Percentiles rank a stretch among this genome's conserved stretches.
phyloP scores from a whole-genome alignment of 2,329 filamentous ascomycete genomes.

The Hawksworthiomyces lignivorus region DNA sequence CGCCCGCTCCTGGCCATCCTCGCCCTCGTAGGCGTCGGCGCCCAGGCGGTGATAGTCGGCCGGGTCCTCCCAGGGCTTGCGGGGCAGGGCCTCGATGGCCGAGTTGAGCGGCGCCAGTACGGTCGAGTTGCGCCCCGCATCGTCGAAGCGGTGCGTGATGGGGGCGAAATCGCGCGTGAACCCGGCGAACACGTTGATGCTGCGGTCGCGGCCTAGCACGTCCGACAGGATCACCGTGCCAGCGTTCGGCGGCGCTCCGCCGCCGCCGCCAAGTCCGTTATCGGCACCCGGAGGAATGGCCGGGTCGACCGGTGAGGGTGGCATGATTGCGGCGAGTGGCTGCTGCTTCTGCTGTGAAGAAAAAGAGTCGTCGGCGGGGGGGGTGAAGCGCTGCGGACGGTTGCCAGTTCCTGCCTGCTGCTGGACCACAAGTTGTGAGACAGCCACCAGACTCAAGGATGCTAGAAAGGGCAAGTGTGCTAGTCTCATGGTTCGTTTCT shows the following conservation, averaged over 20 bases:
- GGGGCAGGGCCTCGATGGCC: slow-evolving; percentile 66
- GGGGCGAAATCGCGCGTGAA: slow-evolving; percentile 68
- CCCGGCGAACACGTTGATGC: slow-evolving; percentile 76
- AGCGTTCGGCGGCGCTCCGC: slow-evolving; percentile 5
- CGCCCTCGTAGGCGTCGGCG: slow-evolving; percentile 65
- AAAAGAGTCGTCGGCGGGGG: no score
- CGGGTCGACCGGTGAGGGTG: slow-evolving; percentile 15
- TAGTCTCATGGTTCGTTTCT: slow-evolving; percentile 11
- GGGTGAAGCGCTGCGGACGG: not conserved
- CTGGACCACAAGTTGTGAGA: slow-evolving; percentile 12
- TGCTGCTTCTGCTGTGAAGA: slow-evolving; percentile 4
- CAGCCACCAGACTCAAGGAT: slow-evolving; percentile 11
- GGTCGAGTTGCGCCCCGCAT: slow-evolving; percentile 63
- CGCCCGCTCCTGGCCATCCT: slow-evolving; percentile 67
- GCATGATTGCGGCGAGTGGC: slow-evolving; percentile 14
- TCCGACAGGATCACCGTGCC: slow-evolving; percentile 67
- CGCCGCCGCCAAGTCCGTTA: slow-evolving; percentile 18
- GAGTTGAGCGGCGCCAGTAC: slow-evolving; percentile 83
- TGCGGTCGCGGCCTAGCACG: slow-evolving; percentile 70
- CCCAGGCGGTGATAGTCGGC: slow-evolving; percentile 63
- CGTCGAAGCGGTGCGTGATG: slow-evolving; percentile 62
- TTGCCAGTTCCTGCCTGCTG: not conserved
- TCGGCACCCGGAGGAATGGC: slow-evolving; percentile 21
- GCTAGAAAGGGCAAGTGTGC: slow-evolving; percentile 6
- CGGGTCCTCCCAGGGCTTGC: slow-evolving; percentile 81